Percentiles rank a stretch among this genome's conserved stretches.
Conservation (phyloP, 2,329 filamentous ascomycete species). For the Fusarium sp. region DNA sequence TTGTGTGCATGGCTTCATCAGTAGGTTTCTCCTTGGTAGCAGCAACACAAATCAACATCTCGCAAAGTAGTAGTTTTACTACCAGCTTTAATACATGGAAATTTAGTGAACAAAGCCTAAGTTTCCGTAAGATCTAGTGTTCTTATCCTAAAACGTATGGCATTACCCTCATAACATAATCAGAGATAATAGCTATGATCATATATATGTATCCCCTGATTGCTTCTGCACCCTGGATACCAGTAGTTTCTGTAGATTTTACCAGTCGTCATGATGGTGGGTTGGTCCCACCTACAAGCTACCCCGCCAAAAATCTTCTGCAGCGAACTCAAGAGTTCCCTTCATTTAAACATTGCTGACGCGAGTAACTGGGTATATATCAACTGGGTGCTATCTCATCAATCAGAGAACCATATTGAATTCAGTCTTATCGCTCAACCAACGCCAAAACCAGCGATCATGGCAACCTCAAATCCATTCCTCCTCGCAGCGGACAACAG, state of each 20-base stretch:
- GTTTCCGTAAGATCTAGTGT: no score
- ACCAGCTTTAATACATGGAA: no score
- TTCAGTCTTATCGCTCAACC: neutral
- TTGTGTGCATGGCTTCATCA: neutral
- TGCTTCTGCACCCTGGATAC: no score
- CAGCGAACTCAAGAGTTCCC: neutral
- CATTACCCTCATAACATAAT: no score
- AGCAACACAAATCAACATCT: no score
- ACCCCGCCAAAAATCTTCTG: slow-evolving; percentile 35
- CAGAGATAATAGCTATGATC: no score
- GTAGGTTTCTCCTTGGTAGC: no score
- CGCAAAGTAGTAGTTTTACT: no score
- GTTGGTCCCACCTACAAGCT: slow-evolving; percentile 16
- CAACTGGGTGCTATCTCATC: neutral
- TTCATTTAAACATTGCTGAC: neutral
- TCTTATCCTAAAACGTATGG: no score
- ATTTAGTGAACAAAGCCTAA: no score
- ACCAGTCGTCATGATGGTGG: neutral
- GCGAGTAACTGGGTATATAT: neutral
- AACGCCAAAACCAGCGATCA: neutral
- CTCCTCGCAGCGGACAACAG: slow-evolving; percentile 86
- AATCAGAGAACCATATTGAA: neutral
- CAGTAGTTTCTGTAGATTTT: neutral
- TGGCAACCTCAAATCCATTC: slow-evolving; percentile 66
- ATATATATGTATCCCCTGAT: no score